Conservation (phyloP, 2,329 filamentous ascomycete species). For the Aaosphaeria pasadenensis region DNA sequence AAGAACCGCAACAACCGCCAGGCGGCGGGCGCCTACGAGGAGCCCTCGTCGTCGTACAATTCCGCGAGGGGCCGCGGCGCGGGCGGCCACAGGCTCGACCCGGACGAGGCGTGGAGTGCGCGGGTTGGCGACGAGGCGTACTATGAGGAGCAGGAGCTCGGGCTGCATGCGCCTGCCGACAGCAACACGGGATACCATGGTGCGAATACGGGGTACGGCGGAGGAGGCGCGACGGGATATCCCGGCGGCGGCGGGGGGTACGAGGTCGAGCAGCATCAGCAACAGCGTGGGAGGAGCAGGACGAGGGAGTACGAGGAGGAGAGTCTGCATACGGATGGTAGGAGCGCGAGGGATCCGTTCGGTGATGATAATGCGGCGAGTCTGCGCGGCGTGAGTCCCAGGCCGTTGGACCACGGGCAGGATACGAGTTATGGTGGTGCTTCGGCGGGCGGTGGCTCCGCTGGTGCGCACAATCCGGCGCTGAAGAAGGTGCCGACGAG, state of each 20-base stretch:
- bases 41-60: slow-evolving; percentile 47
- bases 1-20: slow-evolving; percentile 64
- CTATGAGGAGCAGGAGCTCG: slow-evolving; percentile 75
- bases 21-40: slow-evolving; percentile 72
- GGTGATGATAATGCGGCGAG: slow-evolving; percentile 42
- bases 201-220: slow-evolving; percentile 20
- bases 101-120: slow-evolving; percentile 83
- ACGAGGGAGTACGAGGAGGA: slow-evolving; percentile 47
- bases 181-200: slow-evolving; percentile 33
- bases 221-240: slow-evolving; percentile 12
- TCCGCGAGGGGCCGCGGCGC: slow-evolving; percentile 38
- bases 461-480: background rate
- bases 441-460: too few species aligned
- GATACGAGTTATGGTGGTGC: slow-evolving; percentile 34
- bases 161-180: slow-evolving; percentile 47
- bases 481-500: slow-evolving; percentile 33
- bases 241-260: slow-evolving; percentile 7
- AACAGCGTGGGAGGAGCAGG: slow-evolving; percentile 43
- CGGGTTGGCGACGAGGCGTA: slow-evolving; percentile 74
- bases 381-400: slow-evolving; percentile 70
- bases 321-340: slow-evolving; percentile 18
- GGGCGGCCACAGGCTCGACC: slow-evolving; percentile 63
- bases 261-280: slow-evolving; percentile 18
- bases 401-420: slow-evolving; percentile 59
- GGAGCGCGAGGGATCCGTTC: slow-evolving; percentile 34